Conservation (phyloP, 2,329 filamentous ascomycete species). For the Xylaria sp. region DNA sequence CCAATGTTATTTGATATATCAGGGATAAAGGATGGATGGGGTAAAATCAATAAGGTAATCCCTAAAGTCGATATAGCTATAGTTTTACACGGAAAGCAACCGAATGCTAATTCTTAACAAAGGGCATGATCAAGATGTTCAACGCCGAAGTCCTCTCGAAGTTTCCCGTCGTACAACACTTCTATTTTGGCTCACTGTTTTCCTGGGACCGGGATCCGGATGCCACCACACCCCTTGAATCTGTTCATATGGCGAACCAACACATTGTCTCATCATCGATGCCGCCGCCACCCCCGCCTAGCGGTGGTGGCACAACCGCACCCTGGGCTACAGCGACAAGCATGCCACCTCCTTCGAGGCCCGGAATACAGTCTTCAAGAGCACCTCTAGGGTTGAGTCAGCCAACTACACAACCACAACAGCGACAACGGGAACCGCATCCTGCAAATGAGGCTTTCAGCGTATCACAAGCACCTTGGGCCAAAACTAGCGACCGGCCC, state of each 20-base stretch:
- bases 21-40: conserved; percentile 91
- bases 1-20: conserved; percentile 94
- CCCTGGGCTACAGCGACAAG: conserved; percentile 52
- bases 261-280: conserved; percentile 45
- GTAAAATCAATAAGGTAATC: conserved; percentile 87
- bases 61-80: background rate
- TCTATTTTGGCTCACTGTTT: conserved; percentile 81
- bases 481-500: conserved; percentile 37
- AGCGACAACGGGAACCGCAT: conserved; percentile 30
- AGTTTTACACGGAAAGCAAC: background rate
- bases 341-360: conserved; percentile 45
- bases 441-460: conserved; percentile 23
- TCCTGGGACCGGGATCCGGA: conserved; percentile 73
- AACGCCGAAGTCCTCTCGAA: conserved; percentile 95
- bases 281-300: conserved; percentile 31
- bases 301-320: conserved; percentile 46
- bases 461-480: conserved; percentile 36
- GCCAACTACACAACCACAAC: conserved; percentile 30
- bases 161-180: conserved; percentile 98
- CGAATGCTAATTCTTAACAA: background rate
- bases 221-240: conserved; percentile 54
- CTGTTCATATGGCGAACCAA: conserved; percentile 64
- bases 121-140: conserved; percentile 99
- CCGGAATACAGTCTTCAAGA: conserved; percentile 41
- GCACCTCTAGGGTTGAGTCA: conserved; percentile 33